Evolutionary conservation across 2,329 filamentous ascomycete genomes (phyloP).

Genomic region (Colletotrichum tamarilloi): DNA sequence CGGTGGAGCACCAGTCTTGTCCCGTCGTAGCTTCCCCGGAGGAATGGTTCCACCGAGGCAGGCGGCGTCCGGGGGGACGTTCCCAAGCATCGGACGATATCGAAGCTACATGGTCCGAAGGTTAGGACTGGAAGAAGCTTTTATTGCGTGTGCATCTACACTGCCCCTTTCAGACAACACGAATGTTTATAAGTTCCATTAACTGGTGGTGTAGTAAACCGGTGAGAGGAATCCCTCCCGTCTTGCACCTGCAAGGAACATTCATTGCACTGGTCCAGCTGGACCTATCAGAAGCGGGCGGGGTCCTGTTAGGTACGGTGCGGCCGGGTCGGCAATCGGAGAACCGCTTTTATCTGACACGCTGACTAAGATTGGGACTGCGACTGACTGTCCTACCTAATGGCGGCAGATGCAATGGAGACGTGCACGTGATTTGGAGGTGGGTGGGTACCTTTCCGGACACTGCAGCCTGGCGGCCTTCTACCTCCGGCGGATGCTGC

Average conservation of each 20-base stretch:
- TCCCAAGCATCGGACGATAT: conserved; percentile 12
- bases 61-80: conserved; percentile 9
- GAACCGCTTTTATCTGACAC: neutral
- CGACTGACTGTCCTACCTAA: neutral
- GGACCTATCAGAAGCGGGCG: neutral
- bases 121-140: too few species aligned
- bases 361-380: neutral
- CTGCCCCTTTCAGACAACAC: neutral
- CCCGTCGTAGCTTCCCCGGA: neutral
- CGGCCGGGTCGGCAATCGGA: neutral
- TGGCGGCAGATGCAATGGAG: too few species aligned
- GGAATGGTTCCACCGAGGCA: conserved; percentile 32
- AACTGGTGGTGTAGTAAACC: neutral
- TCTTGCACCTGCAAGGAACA: neutral
- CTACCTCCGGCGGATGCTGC: neutral
- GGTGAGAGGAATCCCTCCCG: conserved; percentile 9
- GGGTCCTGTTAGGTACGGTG: too few species aligned
- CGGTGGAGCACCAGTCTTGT: too few species aligned
- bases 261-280: neutral
- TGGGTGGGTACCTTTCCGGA: neutral
- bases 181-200: neutral
- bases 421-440: neutral
- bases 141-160: neutral
- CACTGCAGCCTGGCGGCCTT: conserved; percentile 5
- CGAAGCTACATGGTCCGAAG: neutral